Evolutionary conservation across 2,329 filamentous ascomycete genomes (phyloP).

Genomic region (Emergomyces pasteurianus): DNA sequence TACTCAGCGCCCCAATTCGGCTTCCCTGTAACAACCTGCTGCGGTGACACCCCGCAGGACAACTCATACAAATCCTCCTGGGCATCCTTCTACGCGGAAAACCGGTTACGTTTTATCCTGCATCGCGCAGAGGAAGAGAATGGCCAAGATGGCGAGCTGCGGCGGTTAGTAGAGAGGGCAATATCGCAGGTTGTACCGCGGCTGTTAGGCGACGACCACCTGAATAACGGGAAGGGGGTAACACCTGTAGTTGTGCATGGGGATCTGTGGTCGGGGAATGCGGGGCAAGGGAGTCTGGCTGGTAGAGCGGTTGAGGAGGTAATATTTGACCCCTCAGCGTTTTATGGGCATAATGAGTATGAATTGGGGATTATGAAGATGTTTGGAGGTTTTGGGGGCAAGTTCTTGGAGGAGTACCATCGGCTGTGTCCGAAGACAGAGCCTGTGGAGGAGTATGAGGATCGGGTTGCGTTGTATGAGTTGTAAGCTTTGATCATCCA

Average conservation of each 20-base stretch:
- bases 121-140: constrained; percentile 47
- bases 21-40: constrained; percentile 75
- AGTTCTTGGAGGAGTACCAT: constrained; percentile 70
- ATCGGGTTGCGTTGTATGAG: constrained; percentile 70
- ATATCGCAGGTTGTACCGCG: constrained; percentile 57
- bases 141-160: constrained; percentile 52
- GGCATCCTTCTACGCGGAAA: constrained; percentile 76
- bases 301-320: constrained; percentile 53
- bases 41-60: constrained; percentile 70
- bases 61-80: constrained; percentile 63
- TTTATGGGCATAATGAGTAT: constrained; percentile 80
- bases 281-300: constrained; percentile 28
- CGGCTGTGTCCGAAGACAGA: constrained; percentile 64
- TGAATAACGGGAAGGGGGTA: constrained; percentile 49
- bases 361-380: constrained; percentile 91
- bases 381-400: constrained; percentile 74
- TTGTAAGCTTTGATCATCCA: constrained; percentile 43
- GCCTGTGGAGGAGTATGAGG: constrained; percentile 71
- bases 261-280: constrained; percentile 88
- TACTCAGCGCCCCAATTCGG: constrained; percentile 57
- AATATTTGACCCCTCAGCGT: constrained; percentile 68
- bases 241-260: constrained; percentile 77
- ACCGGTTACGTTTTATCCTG: constrained; percentile 56
- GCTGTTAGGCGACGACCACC: constrained; percentile 56
- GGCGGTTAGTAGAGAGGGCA: constrained; percentile 51